Evolutionary conservation across 2,329 filamentous ascomycete genomes (phyloP), one percentile per base, ranked within the genome.

Genomic region (Fragosphaeria purpurea): DNA sequence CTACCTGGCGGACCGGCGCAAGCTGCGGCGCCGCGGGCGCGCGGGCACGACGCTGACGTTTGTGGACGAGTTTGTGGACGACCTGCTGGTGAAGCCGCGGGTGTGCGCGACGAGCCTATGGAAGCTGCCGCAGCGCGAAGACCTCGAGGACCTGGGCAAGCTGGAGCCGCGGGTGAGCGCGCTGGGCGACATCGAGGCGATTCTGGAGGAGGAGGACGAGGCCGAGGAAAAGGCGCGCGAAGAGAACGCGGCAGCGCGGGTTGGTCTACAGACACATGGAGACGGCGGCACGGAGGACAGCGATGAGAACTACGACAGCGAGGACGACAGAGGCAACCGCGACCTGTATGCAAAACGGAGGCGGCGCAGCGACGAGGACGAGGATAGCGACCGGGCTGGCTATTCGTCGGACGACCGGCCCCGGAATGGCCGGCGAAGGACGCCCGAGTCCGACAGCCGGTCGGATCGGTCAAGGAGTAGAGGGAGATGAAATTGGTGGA

Each of bases 51-150:
- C 71, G 10, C 65, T 98, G 59, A 93, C 88, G 3, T 85, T 79
- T 61, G 74, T 98, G 67, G 93, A 98, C 66, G 84, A 91, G 59
- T 97, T 98, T 65, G 81, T 97, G 50, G 93, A 98, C 65, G 89
- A 96, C 55, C 69, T 98, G 57, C 72, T 98, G 55, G 85, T 80
- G 0, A 95, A 95, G 68, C 88, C 94, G 51, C 77, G 93, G 48
- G 84, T 96, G 0, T 97, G 91, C 63, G 91, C 83, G 39, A 97
- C 93, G 4, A 94, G 84, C 62, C 64, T 98, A 59, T 94, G 88
- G 82, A 95, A 95, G 70, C 77, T 98, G 75, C 87, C 90, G 4
- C 82, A 82, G 53, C 75, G 93, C 59, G 82, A 86, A 57, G 77
- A 87, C 47, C 65, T 98, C 56, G 93, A 98, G 70, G 93, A 98